Evolutionary conservation across 331 rosid genomes (phyloP), one percentile per base, ranked within the genome.

Genomic region (Phaseolus coccineus): DNA sequence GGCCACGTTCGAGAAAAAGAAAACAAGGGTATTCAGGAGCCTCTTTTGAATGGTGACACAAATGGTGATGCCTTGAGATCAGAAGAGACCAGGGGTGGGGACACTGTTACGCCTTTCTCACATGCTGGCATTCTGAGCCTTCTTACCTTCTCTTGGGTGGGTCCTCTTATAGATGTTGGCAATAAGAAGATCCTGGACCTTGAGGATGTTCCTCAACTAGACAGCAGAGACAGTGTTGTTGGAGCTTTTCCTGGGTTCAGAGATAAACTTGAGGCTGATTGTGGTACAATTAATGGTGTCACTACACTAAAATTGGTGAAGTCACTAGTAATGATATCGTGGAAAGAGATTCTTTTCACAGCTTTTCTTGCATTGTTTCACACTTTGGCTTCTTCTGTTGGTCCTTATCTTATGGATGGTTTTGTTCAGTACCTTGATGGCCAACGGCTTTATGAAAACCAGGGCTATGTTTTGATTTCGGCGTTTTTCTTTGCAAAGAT

Each of bases 141-240:
- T 53, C 92, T 92, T 53, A 84, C 91, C 28, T 91, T 92, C 87
- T 75, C 94, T 80, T 92, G 98, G 97, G 80, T 90, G 75, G 91
- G 93, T 64, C 87, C 96, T 68, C 85, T 94, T 46, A 72, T 94
- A 57, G 87, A 89, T 11, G 25, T 68, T 76, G 98, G 98, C 56
- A 80, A 85, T 19, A 90, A 85, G 82, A 94, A 90, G 87, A 71
- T 84, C 39, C 80, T 94, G 70, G 94, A 92, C 89, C 91, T 92
- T 81, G 97, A 91, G 83, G 97, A 94, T 86, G 92, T 94, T 71
- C 98, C 97, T 33, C 94, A 88, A 78, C 91, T 94, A 22, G 94
- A 82, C 28, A 82, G 81, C 56, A 22, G 31, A 46, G 98, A 92
- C 47, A 90, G 91, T 62, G 92, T 88, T 1, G 39, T 73, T 57